Percentiles rank a stretch among this genome's conserved stretches.
phyloP scores from a whole-genome alignment of 2,329 filamentous ascomycete genomes.

The Fusarium haematococcum region DNA sequence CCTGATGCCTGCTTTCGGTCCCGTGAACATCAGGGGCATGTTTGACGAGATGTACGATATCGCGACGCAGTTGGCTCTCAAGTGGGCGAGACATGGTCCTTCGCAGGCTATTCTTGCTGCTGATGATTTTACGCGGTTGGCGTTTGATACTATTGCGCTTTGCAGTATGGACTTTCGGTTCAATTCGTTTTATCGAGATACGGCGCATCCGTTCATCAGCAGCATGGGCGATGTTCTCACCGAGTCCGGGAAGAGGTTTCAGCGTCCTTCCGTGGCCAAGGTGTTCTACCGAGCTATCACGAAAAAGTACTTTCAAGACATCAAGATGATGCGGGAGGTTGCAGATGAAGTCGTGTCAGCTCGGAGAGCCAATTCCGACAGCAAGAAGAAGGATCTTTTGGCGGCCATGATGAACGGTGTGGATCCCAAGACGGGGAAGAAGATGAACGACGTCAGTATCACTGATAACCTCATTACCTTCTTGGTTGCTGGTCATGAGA shows the following conservation, averaged over 20 bases:
- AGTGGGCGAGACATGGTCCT: slow-evolving; percentile 58
- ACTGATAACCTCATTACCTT: slow-evolving; percentile 78
- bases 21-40: slow-evolving; percentile 56
- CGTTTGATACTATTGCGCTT: slow-evolving; percentile 72
- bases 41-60: slow-evolving; percentile 70
- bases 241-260: slow-evolving; percentile 63
- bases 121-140: slow-evolving; percentile 72
- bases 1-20: slow-evolving; percentile 62
- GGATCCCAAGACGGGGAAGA: slow-evolving; percentile 73
- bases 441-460: slow-evolving; percentile 69
- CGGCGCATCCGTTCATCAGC: slow-evolving; percentile 41
- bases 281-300: slow-evolving; percentile 58
- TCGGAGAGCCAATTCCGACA: slow-evolving; percentile 62
- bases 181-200: slow-evolving; percentile 66
- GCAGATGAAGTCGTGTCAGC: slow-evolving; percentile 67
- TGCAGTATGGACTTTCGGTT: slow-evolving; percentile 69
- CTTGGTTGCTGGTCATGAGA: slow-evolving; percentile 75
- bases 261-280: slow-evolving; percentile 59
- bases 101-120: slow-evolving; percentile 62
- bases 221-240: slow-evolving; percentile 71
- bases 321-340: slow-evolving; percentile 63
- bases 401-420: slow-evolving; percentile 73
- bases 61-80: slow-evolving; percentile 69
- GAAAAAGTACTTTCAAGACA: slow-evolving; percentile 62
- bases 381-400: slow-evolving; percentile 69